Percentiles rank a stretch among this genome's conserved stretches.
phyloP scores from a whole-genome alignment of 108 stramenopile genomes.

The Discostella stelligeroides region DNA sequence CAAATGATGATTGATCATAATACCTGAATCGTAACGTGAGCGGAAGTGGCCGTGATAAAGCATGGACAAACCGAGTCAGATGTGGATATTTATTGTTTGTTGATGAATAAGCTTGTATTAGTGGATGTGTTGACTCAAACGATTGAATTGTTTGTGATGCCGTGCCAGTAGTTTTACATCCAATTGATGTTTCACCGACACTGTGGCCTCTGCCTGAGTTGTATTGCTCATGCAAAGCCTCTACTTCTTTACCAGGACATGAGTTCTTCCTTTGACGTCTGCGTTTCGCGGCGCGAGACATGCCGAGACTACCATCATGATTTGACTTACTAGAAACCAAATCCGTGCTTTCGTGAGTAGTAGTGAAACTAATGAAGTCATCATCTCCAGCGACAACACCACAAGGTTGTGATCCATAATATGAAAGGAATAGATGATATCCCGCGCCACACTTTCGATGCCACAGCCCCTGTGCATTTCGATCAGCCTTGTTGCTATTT shows the following conservation, averaged over 20 bases:
- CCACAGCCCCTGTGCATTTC: too few species aligned
- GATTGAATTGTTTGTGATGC: not conserved
- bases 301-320: constrained; percentile 28
- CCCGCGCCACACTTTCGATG: too few species aligned
- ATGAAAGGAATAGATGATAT: too few species aligned
- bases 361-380: not conserved
- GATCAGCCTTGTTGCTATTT: too few species aligned
- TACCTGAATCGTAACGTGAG: constrained; percentile 50
- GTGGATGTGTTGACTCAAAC: constrained; percentile 34
- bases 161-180: too few species aligned
- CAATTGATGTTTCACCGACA: not conserved
- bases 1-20: constrained; percentile 10
- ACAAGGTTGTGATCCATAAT: constrained; percentile 63
- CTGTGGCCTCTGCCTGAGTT: not conserved
- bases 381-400: constrained; percentile 44
- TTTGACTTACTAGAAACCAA: too few species aligned
- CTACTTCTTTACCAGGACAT: not conserved
- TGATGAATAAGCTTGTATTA: constrained; percentile 37
- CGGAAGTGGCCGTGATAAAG: constrained; percentile 46
- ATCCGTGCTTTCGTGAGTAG: not conserved
- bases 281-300: constrained; percentile 66
- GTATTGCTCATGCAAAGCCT: too few species aligned
- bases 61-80: constrained; percentile 20
- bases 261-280: constrained; percentile 57
- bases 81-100: constrained; percentile 22